Percentiles rank a stretch among this genome's conserved stretches.
Conservation (phyloP, 441 rosid genomes). For the Sinapis alba region DNA sequence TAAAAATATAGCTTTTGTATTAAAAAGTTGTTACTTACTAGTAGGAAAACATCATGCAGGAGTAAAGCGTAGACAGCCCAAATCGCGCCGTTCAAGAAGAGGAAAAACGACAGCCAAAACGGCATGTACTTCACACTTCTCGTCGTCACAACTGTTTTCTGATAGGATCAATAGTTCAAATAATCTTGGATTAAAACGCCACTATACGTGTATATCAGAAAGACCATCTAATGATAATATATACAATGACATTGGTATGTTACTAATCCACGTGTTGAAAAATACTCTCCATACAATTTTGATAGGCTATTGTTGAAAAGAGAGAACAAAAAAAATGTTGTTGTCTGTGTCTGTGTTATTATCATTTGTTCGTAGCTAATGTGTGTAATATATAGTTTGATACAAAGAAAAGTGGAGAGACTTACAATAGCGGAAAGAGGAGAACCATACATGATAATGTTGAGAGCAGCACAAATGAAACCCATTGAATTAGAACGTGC, state of each 20-base stretch:
- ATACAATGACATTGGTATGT: constrained; percentile 2
- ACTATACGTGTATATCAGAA: not conserved
- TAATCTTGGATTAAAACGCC: constrained; percentile 9
- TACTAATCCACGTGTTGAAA: constrained; percentile 5
- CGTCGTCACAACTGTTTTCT: constrained; percentile 70
- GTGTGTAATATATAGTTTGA: not conserved
- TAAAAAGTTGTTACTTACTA: constrained; percentile 45
- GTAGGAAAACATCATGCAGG: constrained; percentile 55
- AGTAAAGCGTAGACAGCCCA: constrained; percentile 76
- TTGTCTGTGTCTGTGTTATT: not conserved
- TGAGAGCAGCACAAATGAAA: constrained; percentile 65
- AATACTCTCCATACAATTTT: constrained; percentile 12
- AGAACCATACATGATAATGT: constrained; percentile 76
- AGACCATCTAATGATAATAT: not conserved
- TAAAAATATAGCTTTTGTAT: not conserved
- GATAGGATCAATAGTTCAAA: constrained; percentile 29
- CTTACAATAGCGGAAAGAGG: constrained; percentile 90
- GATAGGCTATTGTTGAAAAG: not conserved
- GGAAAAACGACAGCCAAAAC: constrained; percentile 64
- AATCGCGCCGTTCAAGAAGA: constrained; percentile 63
- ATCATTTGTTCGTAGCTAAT: not conserved
- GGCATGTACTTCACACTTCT: constrained; percentile 85
- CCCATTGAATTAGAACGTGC: constrained; percentile 58
- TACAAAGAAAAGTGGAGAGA: not conserved
- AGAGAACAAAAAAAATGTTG: not conserved